Evolutionary conservation across 2,329 filamentous ascomycete species (phyloP).

Genomic region (Aspergillus awamori): DNA sequence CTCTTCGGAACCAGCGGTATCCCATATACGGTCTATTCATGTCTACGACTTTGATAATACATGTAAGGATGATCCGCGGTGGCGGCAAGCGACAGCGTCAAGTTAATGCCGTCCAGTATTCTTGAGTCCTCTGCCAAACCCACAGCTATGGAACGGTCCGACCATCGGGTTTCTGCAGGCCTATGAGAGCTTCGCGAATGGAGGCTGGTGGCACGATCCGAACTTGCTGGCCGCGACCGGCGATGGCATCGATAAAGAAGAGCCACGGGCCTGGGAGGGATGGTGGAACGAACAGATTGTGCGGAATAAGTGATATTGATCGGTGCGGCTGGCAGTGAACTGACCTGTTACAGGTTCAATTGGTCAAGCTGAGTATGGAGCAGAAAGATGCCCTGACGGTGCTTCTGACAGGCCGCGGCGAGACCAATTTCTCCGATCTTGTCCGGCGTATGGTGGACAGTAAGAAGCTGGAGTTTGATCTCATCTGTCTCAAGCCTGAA

Average conservation of each 20-base stretch:
- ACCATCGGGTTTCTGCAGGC: slow-evolving; percentile 77
- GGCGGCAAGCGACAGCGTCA: not conserved
- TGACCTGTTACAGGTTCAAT: slow-evolving; percentile 55
- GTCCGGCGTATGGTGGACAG: slow-evolving; percentile 78
- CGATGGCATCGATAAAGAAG: slow-evolving; percentile 78
- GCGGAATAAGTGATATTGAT: slow-evolving; percentile 40
- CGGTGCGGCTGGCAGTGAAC: slow-evolving; percentile 16
- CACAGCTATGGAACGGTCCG: slow-evolving; percentile 77
- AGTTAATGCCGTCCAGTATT: slow-evolving; percentile 65
- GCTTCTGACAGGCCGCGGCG: slow-evolving; percentile 82
- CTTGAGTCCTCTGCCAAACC: slow-evolving; percentile 85
- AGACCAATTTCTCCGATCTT: slow-evolving; percentile 74
- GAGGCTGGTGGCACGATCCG: slow-evolving; percentile 97
- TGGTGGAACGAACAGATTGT: slow-evolving; percentile 96
- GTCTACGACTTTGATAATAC: slow-evolving; percentile 99
- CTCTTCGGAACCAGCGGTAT: slow-evolving; percentile 50
- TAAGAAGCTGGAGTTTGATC: slow-evolving; percentile 81
- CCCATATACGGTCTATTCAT: slow-evolving; percentile 77
- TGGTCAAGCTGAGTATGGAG: slow-evolving; percentile 77
- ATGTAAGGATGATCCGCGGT: slow-evolving; percentile 54
- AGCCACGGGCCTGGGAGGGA: slow-evolving; percentile 80
- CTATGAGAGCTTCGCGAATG: slow-evolving; percentile 75
- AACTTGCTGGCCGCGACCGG: slow-evolving; percentile 85
- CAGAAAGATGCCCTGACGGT: slow-evolving; percentile 85
- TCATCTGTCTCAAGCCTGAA: slow-evolving; percentile 83